Conservation (phyloP, 2,329 filamentous ascomycete genomes). For the Calonectria naviculata region DNA sequence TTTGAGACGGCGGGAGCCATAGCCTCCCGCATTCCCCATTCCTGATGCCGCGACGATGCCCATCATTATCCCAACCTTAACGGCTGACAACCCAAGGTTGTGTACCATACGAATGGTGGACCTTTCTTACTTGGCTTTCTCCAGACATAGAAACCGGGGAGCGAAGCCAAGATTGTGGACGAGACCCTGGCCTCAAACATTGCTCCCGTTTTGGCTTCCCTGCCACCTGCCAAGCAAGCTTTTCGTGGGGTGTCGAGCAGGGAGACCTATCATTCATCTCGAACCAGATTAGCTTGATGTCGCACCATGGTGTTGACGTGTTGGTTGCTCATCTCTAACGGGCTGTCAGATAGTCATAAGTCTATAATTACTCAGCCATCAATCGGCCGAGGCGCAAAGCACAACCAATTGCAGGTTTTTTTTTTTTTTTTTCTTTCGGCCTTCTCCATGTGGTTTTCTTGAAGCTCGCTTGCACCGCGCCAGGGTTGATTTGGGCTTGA, state of each 20-base stretch:
- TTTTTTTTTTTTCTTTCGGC: too few relatives aligned
- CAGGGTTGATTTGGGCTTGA: slow-evolving; percentile 1
- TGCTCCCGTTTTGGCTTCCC: slow-evolving; percentile 18
- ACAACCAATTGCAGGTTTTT: neutral
- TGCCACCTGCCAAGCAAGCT: slow-evolving; percentile 12
- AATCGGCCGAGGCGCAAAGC: neutral
- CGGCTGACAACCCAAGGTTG: slow-evolving; percentile 4
- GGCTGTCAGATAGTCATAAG: slow-evolving; percentile 1
- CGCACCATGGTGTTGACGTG: slow-evolving; percentile 8
- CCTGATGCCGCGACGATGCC: slow-evolving; percentile 13
- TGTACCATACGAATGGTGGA: slow-evolving; percentile 11
- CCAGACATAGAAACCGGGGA: slow-evolving; percentile 9
- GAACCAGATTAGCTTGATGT: slow-evolving; percentile 10
- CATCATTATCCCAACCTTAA: slow-evolving; percentile 18
- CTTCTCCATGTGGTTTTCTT: neutral
- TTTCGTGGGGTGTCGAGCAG: slow-evolving; percentile 14
- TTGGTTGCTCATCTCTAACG: neutral
- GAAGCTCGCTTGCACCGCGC: neutral
- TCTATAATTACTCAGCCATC: neutral
- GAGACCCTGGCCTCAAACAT: slow-evolving; percentile 20
- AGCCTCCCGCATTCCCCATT: slow-evolving; percentile 22
- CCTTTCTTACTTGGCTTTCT: slow-evolving; percentile 7
- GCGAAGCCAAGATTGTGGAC: slow-evolving; percentile 10
- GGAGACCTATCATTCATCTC: slow-evolving; percentile 5
- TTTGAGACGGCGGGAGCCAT: slow-evolving; percentile 19